These are phyloP conservation scores for Nitzschia sp. DNA, from an alignment of 108 stramenopile species.

Conservation along the genomic window DNA sequence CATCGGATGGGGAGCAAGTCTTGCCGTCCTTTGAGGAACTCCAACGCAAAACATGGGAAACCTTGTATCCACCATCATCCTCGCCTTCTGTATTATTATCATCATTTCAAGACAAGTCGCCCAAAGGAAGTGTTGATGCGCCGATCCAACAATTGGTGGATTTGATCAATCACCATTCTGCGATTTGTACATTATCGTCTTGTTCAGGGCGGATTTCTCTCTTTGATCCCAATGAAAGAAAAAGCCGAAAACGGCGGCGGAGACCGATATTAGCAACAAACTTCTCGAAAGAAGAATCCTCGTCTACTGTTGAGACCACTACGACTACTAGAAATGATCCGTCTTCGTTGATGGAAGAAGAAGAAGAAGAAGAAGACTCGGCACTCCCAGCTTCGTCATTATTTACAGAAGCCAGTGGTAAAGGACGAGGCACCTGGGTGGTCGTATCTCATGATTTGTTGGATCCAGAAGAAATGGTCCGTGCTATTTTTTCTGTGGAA, in stretches of 20 bases:
- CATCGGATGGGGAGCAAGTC: too few relatives aligned
- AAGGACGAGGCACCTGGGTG: slow-evolving; percentile 77
- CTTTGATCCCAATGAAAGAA: slow-evolving; percentile 64
- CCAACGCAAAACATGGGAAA: slow-evolving; percentile 32
- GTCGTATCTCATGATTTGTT: slow-evolving; percentile 66
- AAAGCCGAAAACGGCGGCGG: neutral
- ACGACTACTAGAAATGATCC: neutral
- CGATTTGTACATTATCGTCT: slow-evolving; percentile 75
- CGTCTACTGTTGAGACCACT: neutral
- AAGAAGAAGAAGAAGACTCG: slow-evolving; percentile 6
- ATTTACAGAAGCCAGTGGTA: slow-evolving; percentile 51
- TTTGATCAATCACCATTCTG: slow-evolving; percentile 75
- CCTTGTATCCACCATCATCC: slow-evolving; percentile 33
- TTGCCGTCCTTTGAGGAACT: slow-evolving; percentile 46
- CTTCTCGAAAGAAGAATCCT: too few relatives aligned
- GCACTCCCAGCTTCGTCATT: neutral
- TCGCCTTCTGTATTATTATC: neutral
- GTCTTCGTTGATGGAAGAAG: neutral
- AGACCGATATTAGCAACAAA: too few relatives aligned
- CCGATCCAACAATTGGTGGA: slow-evolving; percentile 69
- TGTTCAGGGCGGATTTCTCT: slow-evolving; percentile 84
- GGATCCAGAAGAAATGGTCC: slow-evolving; percentile 40
- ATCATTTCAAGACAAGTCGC: slow-evolving; percentile 60
- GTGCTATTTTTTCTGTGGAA: slow-evolving; percentile 5
- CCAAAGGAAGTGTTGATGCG: slow-evolving; percentile 84